Evolutionary conservation across 2,329 filamentous ascomycete genomes (phyloP).

Genomic region (Botryosphaeria dothidea): DNA sequence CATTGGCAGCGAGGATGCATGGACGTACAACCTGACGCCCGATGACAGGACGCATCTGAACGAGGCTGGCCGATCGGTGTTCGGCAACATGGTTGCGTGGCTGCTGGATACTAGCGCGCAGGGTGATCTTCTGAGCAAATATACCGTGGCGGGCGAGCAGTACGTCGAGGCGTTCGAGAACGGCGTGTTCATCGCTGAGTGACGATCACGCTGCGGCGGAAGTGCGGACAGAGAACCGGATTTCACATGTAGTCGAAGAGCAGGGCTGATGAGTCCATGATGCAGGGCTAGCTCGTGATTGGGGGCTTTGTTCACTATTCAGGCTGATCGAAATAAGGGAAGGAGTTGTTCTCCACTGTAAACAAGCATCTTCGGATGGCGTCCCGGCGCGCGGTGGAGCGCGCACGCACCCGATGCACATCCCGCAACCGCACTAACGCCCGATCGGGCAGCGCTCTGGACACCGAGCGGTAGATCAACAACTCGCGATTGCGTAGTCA

Average conservation of each 20-base stretch:
- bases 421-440: conserved; percentile 1
- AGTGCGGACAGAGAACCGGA: no score
- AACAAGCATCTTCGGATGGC: background rate
- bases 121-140: background rate
- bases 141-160: background rate
- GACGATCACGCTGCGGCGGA: background rate
- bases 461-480: background rate
- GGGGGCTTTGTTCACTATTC: background rate
- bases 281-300: no score
- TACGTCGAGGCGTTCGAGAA: background rate
- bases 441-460: background rate
- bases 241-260: no score
- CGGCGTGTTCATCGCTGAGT: background rate
- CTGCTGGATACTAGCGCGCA: background rate
- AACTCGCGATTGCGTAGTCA: background rate
- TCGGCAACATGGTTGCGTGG: background rate
- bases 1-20: conserved; percentile 5
- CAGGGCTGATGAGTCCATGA: no score
- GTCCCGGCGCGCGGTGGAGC: background rate
- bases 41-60: conserved; percentile 9
- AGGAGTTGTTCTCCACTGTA: background rate
- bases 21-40: background rate
- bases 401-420: conserved; percentile 1
- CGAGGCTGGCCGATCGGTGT: background rate
- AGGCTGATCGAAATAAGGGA: background rate